Base-by-base conservation (phyloP, 352 stramenopile species). In the Pythium scleroteichum region DNA sequence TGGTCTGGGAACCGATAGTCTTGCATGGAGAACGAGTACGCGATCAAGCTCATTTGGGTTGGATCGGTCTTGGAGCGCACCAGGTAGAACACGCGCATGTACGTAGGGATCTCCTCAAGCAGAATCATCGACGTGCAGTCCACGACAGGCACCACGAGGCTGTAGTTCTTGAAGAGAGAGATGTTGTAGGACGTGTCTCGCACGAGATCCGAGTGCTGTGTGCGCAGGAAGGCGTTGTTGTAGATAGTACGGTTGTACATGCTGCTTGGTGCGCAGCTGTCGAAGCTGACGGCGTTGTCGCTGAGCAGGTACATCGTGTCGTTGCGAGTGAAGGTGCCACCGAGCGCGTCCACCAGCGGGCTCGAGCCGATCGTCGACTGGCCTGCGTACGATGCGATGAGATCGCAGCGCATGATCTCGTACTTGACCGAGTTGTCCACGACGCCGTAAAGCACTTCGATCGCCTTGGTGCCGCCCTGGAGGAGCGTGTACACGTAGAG, bases 141-240 rank as follows among this genome's bases (percentile, higher is more conserved):
- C 17, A 82, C 69, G 1, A 86, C 42, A 0, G 74, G 76, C 14
- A 56, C 46, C 0, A 86, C 53, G 12, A 86, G 39, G 23, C 83
- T 72, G 47, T 63, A 50, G 0, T 68, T 54, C 19, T 54, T 57
- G n/a, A 79, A 33, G 24, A 69, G 40, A 1, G 70, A 62, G 46
- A 78, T 38, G 35, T 78, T 71, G 55, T 78, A 82, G 17, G 65
- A 58, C 16, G 64, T 44, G 10, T 60, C 45, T 13, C 27, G 45
- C 6, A 68, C 33, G 24, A 80, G 35, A 19, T 55, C 39, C 10
- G 39, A 19, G 38, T 69, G 76, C 3, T 62, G 49, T 0, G 22
- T 16, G 33, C 72, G 55, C 35, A 73, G 29, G 23, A 59, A 59
- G n/a, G 23, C 40, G 39, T 65, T 69, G 4, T 24, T 17, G 50